Base-by-base conservation (phyloP, 2,329 filamentous ascomycete species). In the Orbilia ellipsospora region DNA sequence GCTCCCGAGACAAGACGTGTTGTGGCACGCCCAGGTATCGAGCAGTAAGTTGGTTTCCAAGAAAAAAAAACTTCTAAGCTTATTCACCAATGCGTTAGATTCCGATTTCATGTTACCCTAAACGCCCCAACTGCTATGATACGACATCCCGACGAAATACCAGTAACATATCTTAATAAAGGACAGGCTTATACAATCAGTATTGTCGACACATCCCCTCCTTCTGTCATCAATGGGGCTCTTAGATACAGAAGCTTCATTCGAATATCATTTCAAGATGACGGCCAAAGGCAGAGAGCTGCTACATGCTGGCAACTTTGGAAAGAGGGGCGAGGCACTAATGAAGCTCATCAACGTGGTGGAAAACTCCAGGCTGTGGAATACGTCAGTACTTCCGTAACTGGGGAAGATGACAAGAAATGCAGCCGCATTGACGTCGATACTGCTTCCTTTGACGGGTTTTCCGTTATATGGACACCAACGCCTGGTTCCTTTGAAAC, bases 81-180 rank as follows among this genome's bases (percentile, higher is more conserved):
- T n/a, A 48, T 56, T n/a, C 28, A 42, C 36, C 16, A 5, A 36
- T 36, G 31, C 31, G 3, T 16, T 77, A 89, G 88, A 77, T 97
- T 97, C 81, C 92, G 95, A 48, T 98, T 92, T 81, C 92, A 95
- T 81, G 90, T 92, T 60, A 95, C 92, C 0, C 84, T 99, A 54
- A 96, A 96, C 81, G 94, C 95, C 0, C 93, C 94, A 2, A 99
- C 95, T 0, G 95, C 95, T 6, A 99, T 98, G 95, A 90, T 96
- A 80, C 96, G 92, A 82, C 90, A 93, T 77, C 83, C 89, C 0
- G 91, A 96, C 74, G 94, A 98, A 82, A 96, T 98, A 23, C 95
- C 95, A 0, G 89, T 98, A n/a, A 97, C 94, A 0, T 99, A 99
- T 81, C 87, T 99, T 16, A 99, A 99, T 84, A 98, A 98, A 83